Base-by-base conservation (phyloP, 2,329 filamentous ascomycete species). In the Coniochaeta pulveracea region DNA sequence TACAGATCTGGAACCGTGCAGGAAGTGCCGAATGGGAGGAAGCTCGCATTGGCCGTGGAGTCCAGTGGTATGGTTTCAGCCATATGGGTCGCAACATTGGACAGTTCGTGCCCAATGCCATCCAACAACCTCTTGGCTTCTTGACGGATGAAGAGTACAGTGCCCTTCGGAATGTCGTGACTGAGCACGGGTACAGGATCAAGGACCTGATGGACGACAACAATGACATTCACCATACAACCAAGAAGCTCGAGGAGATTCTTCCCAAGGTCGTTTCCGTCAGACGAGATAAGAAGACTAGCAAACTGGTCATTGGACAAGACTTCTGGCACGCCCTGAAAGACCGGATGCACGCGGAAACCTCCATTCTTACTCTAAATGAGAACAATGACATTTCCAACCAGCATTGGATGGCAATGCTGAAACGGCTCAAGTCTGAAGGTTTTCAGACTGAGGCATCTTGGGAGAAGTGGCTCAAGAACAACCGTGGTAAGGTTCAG, bases 271-370 rank as follows among this genome's bases (percentile, higher is more conserved):
- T 67, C 8, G 57, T 84, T 4, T 66, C 70, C 38, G 64, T 80
- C 41, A 60, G 66, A 10, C 60, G 63, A 6, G 57, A 66, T 36
- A 51, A 57, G 21, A 51, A 69, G 28, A 6, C 36, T 19, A 77
- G 76, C 10, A 61, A 66, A 8, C 52, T 60, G 0, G 54, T 68
- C 15, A 67, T 84, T 11, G 57, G 69, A 0, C 61, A 71, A 16
- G 65, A 74, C 3, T 81, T 85, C 38, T 85, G 74, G 69, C 61
- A 72, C 36, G 79, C 77, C 0, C 50, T 85, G 7, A 60, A 63
- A 16, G 65, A 69, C 34, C 61, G 67, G 36, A 66, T 81, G 30
- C 56, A 56, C 14, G 50, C 57, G 2, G 69, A 72, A 26, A 56
- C 56, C 2, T 53, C 56, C 19, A 58, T 74, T 24, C 47, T 72